Evolutionary conservation across 2,329 filamentous ascomycete species (phyloP).

Genomic region (Aphanoascus verrucosus): DNA sequence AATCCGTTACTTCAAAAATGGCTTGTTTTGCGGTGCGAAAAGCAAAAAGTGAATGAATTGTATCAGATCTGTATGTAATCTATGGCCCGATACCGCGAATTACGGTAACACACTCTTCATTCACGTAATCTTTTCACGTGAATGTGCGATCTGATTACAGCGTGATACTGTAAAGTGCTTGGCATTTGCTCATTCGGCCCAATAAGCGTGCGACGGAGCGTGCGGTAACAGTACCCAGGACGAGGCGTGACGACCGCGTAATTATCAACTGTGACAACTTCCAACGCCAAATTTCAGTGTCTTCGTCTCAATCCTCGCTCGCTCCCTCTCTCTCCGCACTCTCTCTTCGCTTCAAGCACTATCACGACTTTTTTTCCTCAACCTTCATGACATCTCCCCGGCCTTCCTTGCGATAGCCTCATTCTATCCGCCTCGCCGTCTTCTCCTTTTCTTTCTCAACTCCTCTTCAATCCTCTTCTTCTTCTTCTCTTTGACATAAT

Average conservation of each 20-base stretch:
- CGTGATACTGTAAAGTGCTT: neutral
- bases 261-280: neutral
- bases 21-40: too few relatives aligned
- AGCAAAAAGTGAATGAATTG: too few relatives aligned
- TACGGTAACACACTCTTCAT: too few relatives aligned
- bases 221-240: too few relatives aligned
- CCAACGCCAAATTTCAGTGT: neutral
- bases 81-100: too few relatives aligned
- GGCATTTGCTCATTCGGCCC: neutral
- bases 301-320: neutral
- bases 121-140: too few relatives aligned
- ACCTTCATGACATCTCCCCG: neutral
- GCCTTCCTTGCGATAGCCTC: neutral
- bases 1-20: too few relatives aligned
- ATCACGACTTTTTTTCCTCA: neutral
- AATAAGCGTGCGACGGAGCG: too few relatives aligned
- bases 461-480: conserved; percentile 13
- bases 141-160: too few relatives aligned
- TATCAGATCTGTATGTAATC: too few relatives aligned
- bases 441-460: conserved; percentile 14
- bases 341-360: neutral
- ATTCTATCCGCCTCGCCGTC: conserved; percentile 9
- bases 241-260: neutral
- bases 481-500: conserved; percentile 4
- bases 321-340: neutral